Conservation (phyloP, 805 yeast genomes). For the Metschnikowia cubensis region DNA sequence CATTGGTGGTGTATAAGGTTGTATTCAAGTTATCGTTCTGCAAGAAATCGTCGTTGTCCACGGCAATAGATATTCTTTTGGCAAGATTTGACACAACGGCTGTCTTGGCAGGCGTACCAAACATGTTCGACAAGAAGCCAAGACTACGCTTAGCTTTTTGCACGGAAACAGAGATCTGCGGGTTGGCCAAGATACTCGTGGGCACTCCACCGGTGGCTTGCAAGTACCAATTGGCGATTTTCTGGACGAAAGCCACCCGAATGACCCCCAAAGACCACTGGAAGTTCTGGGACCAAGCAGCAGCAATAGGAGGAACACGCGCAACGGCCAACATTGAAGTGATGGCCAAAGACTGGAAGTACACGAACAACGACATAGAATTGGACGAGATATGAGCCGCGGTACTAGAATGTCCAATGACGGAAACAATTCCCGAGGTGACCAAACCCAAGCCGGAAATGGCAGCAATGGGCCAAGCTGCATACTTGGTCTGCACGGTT, state of each 20-base stretch:
- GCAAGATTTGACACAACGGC: constrained; percentile 6
- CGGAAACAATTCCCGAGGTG: constrained; percentile 82
- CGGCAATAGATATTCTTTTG: constrained; percentile 31
- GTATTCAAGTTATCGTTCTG: constrained; percentile 39
- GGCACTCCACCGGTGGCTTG: constrained; percentile 92
- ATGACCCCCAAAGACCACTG: constrained; percentile 95
- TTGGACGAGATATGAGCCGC: constrained; percentile 98
- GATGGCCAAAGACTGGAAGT: constrained; percentile 90
- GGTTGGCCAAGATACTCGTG: constrained; percentile 66
- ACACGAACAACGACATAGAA: constrained; percentile 85
- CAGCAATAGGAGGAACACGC: constrained; percentile 91
- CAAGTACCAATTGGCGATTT: constrained; percentile 87
- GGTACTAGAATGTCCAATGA: constrained; percentile 84
- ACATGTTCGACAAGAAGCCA: constrained; percentile 9
- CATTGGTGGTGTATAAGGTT: constrained; percentile 63
- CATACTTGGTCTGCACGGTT: constrained; percentile 82
- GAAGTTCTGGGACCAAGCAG: constrained; percentile 97
- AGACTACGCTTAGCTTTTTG: constrained; percentile 41
- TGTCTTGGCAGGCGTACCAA: constrained; percentile 3
- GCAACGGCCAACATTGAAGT: constrained; percentile 95
- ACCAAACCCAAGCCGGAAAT: constrained; percentile 83
- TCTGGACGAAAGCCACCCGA: constrained; percentile 69
- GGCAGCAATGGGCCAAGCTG: constrained; percentile 92
- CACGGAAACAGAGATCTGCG: constrained; percentile 77
- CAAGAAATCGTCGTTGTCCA: constrained; percentile 47